Evolutionary conservation across 2,329 filamentous ascomycete species (phyloP).

Genomic region (Xenosphaeropsis pyriputrescens): DNA sequence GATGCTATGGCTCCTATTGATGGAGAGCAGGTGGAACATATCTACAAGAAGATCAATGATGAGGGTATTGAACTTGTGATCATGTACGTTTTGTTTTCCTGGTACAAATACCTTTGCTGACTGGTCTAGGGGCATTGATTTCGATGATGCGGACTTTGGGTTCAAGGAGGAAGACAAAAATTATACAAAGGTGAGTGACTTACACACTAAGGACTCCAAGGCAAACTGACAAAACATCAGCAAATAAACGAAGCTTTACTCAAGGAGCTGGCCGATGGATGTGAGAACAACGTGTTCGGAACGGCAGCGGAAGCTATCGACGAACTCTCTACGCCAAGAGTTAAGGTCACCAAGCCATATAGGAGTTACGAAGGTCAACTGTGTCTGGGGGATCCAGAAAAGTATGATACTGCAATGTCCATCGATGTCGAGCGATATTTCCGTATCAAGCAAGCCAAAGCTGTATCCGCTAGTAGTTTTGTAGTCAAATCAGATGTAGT

Average conservation of each 20-base stretch:
- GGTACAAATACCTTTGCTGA: slow-evolving; percentile 9
- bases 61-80: slow-evolving; percentile 66
- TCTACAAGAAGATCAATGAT: slow-evolving; percentile 59
- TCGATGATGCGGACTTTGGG: slow-evolving; percentile 80
- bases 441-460: slow-evolving; percentile 62
- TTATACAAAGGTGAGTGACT: slow-evolving; percentile 39
- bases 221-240: slow-evolving; percentile 22
- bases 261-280: slow-evolving; percentile 48
- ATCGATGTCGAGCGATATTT: slow-evolving; percentile 90
- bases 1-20: slow-evolving; percentile 66
- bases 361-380: slow-evolving; percentile 68
- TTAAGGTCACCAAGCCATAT: slow-evolving; percentile 64
- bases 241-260: slow-evolving; percentile 59
- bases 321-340: slow-evolving; percentile 60
- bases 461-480: slow-evolving; percentile 66
- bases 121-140: slow-evolving; percentile 62
- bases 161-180: slow-evolving; percentile 86
- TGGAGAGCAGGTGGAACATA: slow-evolving; percentile 52
- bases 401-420: slow-evolving; percentile 58
- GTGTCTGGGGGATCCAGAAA: slow-evolving; percentile 62
- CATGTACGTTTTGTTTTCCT: slow-evolving; percentile 40
- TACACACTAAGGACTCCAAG: not conserved
- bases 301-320: slow-evolving; percentile 76
- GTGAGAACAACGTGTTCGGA: slow-evolving; percentile 56
- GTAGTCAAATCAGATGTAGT: slow-evolving; percentile 28